Base-by-base conservation (phyloP, 495 filamentous ascomycete species). In the Podospora fimiseda region DNA sequence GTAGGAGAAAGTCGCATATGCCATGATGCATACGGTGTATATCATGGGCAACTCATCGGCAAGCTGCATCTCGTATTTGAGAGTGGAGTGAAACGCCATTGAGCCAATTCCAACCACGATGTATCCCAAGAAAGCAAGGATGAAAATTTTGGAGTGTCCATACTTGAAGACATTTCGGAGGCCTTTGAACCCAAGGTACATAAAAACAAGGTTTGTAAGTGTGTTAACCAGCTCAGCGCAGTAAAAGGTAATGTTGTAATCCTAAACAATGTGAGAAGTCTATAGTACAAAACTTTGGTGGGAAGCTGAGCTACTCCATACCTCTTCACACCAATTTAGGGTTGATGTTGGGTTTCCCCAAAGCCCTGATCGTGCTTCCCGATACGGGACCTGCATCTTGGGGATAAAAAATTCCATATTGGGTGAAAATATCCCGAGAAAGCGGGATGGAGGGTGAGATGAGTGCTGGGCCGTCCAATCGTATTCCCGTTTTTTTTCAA, bases 21-120 rank as follows among this genome's bases (percentile, higher is more conserved):
- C 84, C 51, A 72, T 70, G 86, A 96, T 94, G 58, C 87, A 94
- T 7, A 92, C 94, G 1, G 92, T 96, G 65, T 98, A 97, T 23
- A 98, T 96, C 93, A 97, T 97, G 54, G 85, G 88, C 7, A 96
- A 79, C 70, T 98, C 93, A 62, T 98, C 93, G 30, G 96, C 86
- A 14, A 97, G 81, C 64, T 98, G 93, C 93, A 96, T 96, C 1
- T 90, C 89, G 70, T 98, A 93, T 74, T 90, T 90, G 16, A 94
- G 70, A 2, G 89, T 87, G 9, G 86, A 76, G 59, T 95, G 89
- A 60, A 95, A 95, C 18, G 86, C 68, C 65, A 91, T 89, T 56
- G 86, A 90, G 8, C 89, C 89, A 8, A 79, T 72, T 11, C 89
- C 89, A 2, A 95, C 87, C n/a, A 88, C 65, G 1, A 90, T 68